A percentile compares a stretch with the other conserved stretches of the same genome.
Conservation (phyloP, 164 flowering plant species). For the Nymphaea colorata region DNA sequence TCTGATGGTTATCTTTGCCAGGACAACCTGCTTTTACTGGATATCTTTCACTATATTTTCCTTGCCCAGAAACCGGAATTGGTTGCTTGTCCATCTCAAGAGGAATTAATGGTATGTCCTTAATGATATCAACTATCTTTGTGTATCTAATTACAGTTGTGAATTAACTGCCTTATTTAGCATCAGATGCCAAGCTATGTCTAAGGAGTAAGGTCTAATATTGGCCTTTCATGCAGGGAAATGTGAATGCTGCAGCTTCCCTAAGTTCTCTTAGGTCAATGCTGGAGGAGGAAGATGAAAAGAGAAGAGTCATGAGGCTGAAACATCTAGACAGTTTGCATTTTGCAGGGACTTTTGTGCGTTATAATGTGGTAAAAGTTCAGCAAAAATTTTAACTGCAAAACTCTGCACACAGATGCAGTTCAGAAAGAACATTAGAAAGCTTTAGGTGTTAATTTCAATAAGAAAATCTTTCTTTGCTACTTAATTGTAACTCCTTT, state of each 20-base stretch:
- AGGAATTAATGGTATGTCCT: conserved; percentile 38
- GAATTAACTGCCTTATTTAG: no score
- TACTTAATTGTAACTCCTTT: neutral
- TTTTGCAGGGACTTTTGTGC: conserved; percentile 73
- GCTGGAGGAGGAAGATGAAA: conserved; percentile 69
- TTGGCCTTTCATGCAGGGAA: no score
- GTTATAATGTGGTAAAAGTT: conserved; percentile 49
- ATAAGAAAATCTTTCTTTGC: no score
- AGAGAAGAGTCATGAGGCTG: conserved; percentile 35
- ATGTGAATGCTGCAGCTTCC: conserved; percentile 12
- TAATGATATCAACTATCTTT: neutral
- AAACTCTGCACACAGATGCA: no score
- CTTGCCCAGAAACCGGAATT: conserved; percentile 72
- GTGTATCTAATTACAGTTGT: no score
- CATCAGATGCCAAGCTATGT: no score
- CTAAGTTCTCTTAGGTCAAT: conserved; percentile 46
- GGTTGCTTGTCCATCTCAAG: conserved; percentile 39
- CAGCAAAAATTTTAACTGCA: no score
- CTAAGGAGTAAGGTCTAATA: no score
- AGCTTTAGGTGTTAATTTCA: no score
- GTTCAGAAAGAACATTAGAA: no score
- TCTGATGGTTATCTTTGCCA: conserved; percentile 49
- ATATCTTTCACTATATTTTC: conserved; percentile 59
- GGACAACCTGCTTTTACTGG: conserved; percentile 84
- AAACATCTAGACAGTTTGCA: conserved; percentile 43